Conservation (phyloP, 768 basidiomycete species). For the Mycena pura region DNA sequence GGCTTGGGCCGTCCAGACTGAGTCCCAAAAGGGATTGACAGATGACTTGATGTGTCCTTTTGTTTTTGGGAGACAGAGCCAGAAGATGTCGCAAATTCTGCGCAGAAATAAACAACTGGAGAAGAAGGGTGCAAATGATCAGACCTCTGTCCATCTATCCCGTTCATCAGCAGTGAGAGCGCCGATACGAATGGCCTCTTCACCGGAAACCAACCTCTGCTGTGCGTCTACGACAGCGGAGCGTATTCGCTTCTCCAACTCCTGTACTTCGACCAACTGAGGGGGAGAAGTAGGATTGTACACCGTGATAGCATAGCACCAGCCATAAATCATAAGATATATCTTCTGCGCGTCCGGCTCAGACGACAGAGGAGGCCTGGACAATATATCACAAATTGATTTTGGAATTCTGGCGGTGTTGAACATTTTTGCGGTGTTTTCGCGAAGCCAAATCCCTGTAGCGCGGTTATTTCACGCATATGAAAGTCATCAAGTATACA, state of each 20-base stretch:
- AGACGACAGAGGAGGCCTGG: slow-evolving; percentile 50
- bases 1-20: slow-evolving; percentile 79
- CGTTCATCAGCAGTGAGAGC: slow-evolving; percentile 81
- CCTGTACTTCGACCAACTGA: slow-evolving; percentile 41
- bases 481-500: slow-evolving; percentile 14
- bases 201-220: slow-evolving; percentile 54
- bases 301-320: slow-evolving; percentile 79
- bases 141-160: slow-evolving; percentile 81
- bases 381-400: slow-evolving; percentile 67
- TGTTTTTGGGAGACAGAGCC: slow-evolving; percentile 70
- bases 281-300: slow-evolving; percentile 47
- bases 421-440: slow-evolving; percentile 68
- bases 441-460: slow-evolving; percentile 69
- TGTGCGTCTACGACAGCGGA: slow-evolving; percentile 65
- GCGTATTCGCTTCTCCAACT: slow-evolving; percentile 53
- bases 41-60: slow-evolving; percentile 62
- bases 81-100: slow-evolving; percentile 80
- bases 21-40: slow-evolving; percentile 80
- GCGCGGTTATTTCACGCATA: not conserved
- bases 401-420: slow-evolving; percentile 80
- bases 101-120: not conserved
- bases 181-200: slow-evolving; percentile 67
- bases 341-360: slow-evolving; percentile 62
- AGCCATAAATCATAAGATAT: slow-evolving; percentile 76
- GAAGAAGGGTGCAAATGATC: not conserved